These are phyloP conservation scores for Candida berthetii DNA, from an alignment of 805 yeast genomes.

Conservation along the genomic window DNA sequence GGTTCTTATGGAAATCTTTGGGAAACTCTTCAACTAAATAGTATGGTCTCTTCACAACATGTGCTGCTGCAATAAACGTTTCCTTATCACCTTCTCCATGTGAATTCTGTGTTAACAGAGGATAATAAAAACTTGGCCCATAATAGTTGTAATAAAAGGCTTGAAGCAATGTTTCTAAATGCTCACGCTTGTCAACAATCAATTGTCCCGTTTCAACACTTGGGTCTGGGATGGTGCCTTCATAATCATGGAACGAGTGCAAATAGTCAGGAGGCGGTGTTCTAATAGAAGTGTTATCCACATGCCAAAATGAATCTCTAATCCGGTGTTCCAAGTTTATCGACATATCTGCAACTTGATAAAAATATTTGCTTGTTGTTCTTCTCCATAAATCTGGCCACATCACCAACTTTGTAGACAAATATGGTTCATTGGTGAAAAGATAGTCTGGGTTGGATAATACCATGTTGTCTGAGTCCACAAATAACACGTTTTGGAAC, in stretches of 20 bases:
- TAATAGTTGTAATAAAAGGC: constrained; percentile 49
- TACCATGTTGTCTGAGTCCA: constrained; percentile 74
- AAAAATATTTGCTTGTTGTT: constrained; percentile 52
- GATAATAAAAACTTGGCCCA: constrained; percentile 57
- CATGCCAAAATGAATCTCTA: constrained; percentile 18
- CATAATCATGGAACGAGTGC: constrained; percentile 29
- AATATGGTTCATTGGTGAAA: constrained; percentile 35
- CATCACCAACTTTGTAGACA: constrained; percentile 35
- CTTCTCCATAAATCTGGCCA: constrained; percentile 71
- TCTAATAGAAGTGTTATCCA: constrained; percentile 18
- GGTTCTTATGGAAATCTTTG: constrained; percentile 9
- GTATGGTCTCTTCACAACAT: constrained; percentile 35
- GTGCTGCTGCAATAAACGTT: constrained; percentile 55
- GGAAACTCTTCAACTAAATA: constrained; percentile 31
- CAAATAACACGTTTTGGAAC: constrained; percentile 62
- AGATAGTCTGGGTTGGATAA: constrained; percentile 47
- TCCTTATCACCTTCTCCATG: constrained; percentile 68
- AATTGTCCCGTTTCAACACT: constrained; percentile 57
- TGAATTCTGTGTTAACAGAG: constrained; percentile 54
- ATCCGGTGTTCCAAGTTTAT: constrained; percentile 27
- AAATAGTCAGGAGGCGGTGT: constrained; percentile 13
- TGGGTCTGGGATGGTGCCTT: constrained; percentile 52
- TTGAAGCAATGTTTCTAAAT: constrained; percentile 43
- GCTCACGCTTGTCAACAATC: constrained; percentile 45
- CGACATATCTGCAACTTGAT: constrained; percentile 40